These are phyloP conservation scores for Pseudogymnoascus sp. DNA, from an alignment of 2,329 filamentous ascomycete genomes.

Conservation along the genomic window DNA sequence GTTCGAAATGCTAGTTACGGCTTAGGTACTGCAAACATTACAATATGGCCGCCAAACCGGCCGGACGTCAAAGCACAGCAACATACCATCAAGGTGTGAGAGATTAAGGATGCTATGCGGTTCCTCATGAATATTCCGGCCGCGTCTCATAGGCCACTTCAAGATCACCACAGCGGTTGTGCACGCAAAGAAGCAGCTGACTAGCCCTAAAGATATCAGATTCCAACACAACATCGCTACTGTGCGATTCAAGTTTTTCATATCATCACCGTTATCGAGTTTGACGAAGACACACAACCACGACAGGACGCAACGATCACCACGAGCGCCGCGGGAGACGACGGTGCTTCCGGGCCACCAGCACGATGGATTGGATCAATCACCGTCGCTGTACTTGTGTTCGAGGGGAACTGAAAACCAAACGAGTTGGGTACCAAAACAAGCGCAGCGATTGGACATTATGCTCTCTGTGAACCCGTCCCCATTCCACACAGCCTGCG, in stretches of 20 bases:
- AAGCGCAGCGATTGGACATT: neutral
- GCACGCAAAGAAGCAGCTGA: neutral
- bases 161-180: neutral
- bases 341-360: neutral
- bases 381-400: neutral
- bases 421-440: neutral
- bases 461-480: neutral
- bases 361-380: neutral
- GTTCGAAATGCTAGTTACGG: neutral
- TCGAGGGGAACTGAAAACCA: neutral
- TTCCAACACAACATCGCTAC: neutral
- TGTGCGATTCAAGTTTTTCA: neutral
- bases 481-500: neutral
- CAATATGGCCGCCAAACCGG: neutral
- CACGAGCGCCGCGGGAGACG: neutral
- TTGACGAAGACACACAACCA: conserved; percentile 1
- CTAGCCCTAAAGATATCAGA: neutral
- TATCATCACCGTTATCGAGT: neutral
- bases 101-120: neutral
- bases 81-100: neutral
- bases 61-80: neutral
- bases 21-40: neutral
- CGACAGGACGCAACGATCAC: neutral
- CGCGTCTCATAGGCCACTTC: neutral
- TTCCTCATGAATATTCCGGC: neutral